Conservation (phyloP, 2,329 filamentous ascomycete species). For the Cordyceps militaris region DNA sequence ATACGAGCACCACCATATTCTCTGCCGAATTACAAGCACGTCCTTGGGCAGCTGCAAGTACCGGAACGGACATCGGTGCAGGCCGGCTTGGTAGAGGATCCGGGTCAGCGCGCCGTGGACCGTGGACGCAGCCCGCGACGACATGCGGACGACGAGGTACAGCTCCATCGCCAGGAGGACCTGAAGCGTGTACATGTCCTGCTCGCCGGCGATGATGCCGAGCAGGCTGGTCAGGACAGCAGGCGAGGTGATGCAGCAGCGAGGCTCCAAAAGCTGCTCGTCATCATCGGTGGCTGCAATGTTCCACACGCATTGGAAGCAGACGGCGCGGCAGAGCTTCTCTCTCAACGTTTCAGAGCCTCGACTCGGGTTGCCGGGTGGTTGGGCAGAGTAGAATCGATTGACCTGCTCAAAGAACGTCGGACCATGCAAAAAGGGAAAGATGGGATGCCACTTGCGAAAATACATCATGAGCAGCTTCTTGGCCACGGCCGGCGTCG, state of each 20-base stretch:
- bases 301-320: conserved; percentile 45
- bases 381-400: conserved; percentile 26
- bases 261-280: conserved; percentile 23
- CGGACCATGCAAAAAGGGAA: conserved; percentile 45
- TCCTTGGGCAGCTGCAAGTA: conserved; percentile 35
- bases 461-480: conserved; percentile 42
- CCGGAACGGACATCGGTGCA: conserved; percentile 45
- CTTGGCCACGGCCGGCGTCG: conserved; percentile 27
- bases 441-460: conserved; percentile 43
- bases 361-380: neutral
- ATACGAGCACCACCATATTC: conserved; percentile 35
- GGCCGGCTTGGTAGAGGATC: conserved; percentile 40
- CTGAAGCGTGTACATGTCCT: conserved; percentile 40
- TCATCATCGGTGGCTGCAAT: conserved; percentile 28
- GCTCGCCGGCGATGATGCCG: conserved; percentile 30
- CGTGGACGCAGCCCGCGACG: conserved; percentile 40
- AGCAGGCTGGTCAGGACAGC: conserved; percentile 31
- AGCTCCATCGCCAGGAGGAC: conserved; percentile 41
- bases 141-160: conserved; percentile 41
- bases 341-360: conserved; percentile 4
- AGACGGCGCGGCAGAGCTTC: conserved; percentile 28
- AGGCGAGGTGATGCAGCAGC: conserved; percentile 31
- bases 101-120: conserved; percentile 40
- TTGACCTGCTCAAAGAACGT: conserved; percentile 40
- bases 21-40: conserved; percentile 28